Evolutionary conservation across 805 yeast species (phyloP).

Genomic region (Hanseniaspora guilliermondii): DNA sequence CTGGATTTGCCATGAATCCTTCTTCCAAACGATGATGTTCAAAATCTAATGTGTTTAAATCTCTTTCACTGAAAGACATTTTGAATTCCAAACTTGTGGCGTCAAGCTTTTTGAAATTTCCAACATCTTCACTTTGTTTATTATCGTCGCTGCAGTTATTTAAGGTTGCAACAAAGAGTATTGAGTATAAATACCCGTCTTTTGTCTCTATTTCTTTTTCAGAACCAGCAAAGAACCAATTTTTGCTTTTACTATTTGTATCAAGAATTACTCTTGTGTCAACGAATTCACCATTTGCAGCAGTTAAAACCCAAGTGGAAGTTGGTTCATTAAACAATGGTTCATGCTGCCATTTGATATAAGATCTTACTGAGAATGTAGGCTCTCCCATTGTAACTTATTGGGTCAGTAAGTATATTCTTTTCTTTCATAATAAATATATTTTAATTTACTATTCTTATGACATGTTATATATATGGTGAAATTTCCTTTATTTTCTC

Average conservation of each 20-base stretch:
- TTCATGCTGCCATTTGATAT: constrained; percentile 40
- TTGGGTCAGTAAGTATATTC: background rate
- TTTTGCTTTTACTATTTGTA: constrained; percentile 2
- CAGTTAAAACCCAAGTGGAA: constrained; percentile 37
- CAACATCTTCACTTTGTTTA: constrained; percentile 31
- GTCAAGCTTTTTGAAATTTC: constrained; percentile 33
- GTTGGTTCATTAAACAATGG: constrained; percentile 33
- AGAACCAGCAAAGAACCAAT: constrained; percentile 23
- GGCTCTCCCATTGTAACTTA: background rate
- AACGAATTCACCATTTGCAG: constrained; percentile 36
- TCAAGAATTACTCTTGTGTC: constrained; percentile 28
- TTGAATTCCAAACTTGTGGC: constrained; percentile 16
- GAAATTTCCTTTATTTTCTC: too few species aligned
- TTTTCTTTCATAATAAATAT: background rate
- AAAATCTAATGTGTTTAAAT: background rate
- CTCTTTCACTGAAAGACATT: background rate
- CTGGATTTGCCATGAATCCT: constrained; percentile 40
- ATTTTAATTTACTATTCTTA: background rate
- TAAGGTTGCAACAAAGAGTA: constrained; percentile 10
- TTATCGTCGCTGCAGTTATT: constrained; percentile 12
- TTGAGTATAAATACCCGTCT: constrained; percentile 12
- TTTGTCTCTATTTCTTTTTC: constrained; percentile 24
- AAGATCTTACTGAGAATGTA: constrained; percentile 34
- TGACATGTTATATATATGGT: background rate
- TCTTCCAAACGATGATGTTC: constrained; percentile 32